Conservation (phyloP, 2,329 filamentous ascomycete genomes). For the Colletotrichum gloeosporioides region DNA sequence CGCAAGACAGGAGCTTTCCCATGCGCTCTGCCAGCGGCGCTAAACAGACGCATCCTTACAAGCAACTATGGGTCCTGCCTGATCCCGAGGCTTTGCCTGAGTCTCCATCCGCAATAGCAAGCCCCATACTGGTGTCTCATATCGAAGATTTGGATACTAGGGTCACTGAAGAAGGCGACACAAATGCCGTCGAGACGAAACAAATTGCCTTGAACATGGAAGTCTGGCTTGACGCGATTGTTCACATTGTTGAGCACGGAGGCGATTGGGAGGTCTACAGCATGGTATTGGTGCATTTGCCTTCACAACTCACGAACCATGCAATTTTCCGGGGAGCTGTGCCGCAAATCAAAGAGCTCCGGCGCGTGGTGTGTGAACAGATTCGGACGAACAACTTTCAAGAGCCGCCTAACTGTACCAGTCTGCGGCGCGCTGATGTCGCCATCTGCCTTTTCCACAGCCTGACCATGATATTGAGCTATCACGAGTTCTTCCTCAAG, state of each 20-base stretch:
- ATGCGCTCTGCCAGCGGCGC: slow-evolving; percentile 48
- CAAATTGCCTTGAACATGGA: slow-evolving; percentile 62
- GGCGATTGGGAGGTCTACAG: slow-evolving; percentile 94
- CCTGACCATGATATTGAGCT: slow-evolving; percentile 87
- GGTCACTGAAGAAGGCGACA: slow-evolving; percentile 4
- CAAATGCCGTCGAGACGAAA: slow-evolving; percentile 26
- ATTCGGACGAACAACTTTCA: slow-evolving; percentile 78
- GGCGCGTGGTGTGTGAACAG: slow-evolving; percentile 81
- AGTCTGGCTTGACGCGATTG: slow-evolving; percentile 78
- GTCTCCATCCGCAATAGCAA: slow-evolving; percentile 48
- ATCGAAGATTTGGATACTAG: slow-evolving; percentile 24
- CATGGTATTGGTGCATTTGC: slow-evolving; percentile 84
- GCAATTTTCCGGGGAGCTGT: slow-evolving; percentile 79
- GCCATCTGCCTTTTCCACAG: slow-evolving; percentile 88
- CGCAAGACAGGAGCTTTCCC: slow-evolving; percentile 46
- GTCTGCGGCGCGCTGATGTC: slow-evolving; percentile 85
- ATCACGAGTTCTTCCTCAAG: slow-evolving; percentile 84
- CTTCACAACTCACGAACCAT: slow-evolving; percentile 88
- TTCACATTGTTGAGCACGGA: slow-evolving; percentile 70
- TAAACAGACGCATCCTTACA: slow-evolving; percentile 42
- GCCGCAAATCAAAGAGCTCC: slow-evolving; percentile 76
- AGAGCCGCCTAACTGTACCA: slow-evolving; percentile 80
- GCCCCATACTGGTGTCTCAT: slow-evolving; percentile 55
- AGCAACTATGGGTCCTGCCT: slow-evolving; percentile 63
- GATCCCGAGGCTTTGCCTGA: slow-evolving; percentile 62